A percentile compares a stretch with the other conserved stretches of the same genome.
These are phyloP conservation scores for Pythium grandisporangium DNA, from an alignment of 352 stramenopile species.

Conservation along the genomic window DNA sequence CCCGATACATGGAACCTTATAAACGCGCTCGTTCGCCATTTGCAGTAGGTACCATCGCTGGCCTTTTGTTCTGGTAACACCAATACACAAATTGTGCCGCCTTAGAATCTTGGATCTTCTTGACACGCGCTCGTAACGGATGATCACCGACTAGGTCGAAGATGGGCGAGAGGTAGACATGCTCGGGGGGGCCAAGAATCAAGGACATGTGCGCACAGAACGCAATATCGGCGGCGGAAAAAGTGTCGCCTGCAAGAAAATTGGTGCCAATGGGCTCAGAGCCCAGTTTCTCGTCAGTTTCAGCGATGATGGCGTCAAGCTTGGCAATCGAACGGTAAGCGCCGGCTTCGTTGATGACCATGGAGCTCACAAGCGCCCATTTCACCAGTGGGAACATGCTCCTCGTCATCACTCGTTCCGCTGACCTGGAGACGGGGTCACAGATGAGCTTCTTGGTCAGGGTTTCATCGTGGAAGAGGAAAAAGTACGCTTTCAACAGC, in stretches of 20 bases:
- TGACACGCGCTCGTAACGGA: constrained; percentile 11
- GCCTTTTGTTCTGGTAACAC: constrained; percentile 35
- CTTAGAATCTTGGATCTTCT: constrained; percentile 22
- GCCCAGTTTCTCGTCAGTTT: constrained; percentile 19
- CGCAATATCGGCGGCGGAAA: constrained; percentile 35
- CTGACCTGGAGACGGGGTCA: constrained; percentile 4
- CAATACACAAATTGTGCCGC: constrained; percentile 28
- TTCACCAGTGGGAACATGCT: constrained; percentile 23
- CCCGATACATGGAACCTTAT: too few species aligned
- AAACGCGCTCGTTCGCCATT: too few species aligned
- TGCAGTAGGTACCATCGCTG: too few species aligned
- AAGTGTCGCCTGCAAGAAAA: constrained; percentile 22
- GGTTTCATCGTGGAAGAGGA: constrained; percentile 16
- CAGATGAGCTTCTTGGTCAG: constrained; percentile 14
- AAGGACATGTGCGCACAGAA: constrained; percentile 34
- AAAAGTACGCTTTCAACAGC: constrained; percentile 17
- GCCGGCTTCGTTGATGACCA: constrained; percentile 24
- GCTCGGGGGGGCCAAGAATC: constrained; percentile 20
- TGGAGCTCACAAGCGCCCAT: constrained; percentile 10
- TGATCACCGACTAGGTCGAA: neutral
- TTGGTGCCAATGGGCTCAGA: constrained; percentile 21
- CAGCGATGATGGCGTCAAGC: constrained; percentile 16
- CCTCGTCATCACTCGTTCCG: constrained; percentile 13
- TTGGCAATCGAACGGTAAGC: constrained; percentile 17
- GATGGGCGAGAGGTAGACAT: constrained; percentile 13